These are phyloP conservation scores for Rhynchosporium secalis DNA, from an alignment of 2,329 filamentous ascomycete genomes.

Conservation along the genomic window DNA sequence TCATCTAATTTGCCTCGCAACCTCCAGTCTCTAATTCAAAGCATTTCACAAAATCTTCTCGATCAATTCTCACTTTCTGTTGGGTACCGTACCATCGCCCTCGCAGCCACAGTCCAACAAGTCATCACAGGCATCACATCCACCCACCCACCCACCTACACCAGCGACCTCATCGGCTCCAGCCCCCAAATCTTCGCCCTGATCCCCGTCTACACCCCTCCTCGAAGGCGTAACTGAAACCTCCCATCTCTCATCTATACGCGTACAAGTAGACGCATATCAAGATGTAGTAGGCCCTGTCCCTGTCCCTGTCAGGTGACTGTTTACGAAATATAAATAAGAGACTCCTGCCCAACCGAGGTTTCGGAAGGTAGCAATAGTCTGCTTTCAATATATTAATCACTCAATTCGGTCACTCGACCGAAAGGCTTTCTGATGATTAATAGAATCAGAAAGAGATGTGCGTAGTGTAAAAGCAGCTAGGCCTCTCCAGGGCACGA, in stretches of 20 bases:
- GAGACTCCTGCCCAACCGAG: too few relatives aligned
- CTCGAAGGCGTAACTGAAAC: constrained; percentile 11
- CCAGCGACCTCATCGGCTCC: not conserved
- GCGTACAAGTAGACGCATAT: not conserved
- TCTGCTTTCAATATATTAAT: too few relatives aligned
- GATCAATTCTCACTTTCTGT: not conserved
- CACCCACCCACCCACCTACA: not conserved
- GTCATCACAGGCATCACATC: constrained; percentile 6
- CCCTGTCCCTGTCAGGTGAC: too few relatives aligned
- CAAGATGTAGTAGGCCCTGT: too few relatives aligned
- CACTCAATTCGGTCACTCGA: too few relatives aligned
- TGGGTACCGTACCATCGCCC: not conserved
- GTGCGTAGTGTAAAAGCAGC: too few relatives aligned
- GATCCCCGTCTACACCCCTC: not conserved
- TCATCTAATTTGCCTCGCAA: not conserved
- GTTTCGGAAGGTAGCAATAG: too few relatives aligned
- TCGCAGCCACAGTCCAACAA: constrained; percentile 8
- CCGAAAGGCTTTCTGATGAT: too few relatives aligned
- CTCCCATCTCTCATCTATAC: not conserved
- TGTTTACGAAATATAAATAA: too few relatives aligned
- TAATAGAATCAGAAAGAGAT: too few relatives aligned
- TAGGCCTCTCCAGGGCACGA: too few relatives aligned
- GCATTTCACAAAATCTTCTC: not conserved
- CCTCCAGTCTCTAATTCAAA: not conserved
- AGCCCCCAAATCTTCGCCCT: not conserved